Conservation (phyloP, 1,139 yeast genomes). For the Candida sp. region DNA sequence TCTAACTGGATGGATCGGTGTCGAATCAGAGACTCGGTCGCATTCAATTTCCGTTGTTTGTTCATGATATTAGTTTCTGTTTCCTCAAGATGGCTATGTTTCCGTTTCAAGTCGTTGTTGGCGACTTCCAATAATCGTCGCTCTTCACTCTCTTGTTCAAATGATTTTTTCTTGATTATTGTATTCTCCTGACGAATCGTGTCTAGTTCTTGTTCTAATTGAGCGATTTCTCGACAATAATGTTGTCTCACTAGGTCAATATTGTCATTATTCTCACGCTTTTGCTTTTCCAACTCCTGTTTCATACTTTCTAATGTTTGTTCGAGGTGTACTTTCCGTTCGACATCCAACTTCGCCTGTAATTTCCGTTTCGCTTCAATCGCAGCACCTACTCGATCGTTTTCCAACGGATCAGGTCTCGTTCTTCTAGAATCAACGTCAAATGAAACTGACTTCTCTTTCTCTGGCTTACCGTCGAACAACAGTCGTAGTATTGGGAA, state of each 20-base stretch:
- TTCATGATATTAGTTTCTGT: conserved; percentile 1
- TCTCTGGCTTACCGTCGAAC: not conserved
- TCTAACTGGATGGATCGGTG: not conserved
- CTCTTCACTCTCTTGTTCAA: not conserved
- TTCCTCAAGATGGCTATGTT: not conserved
- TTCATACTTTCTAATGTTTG: not conserved
- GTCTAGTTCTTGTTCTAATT: not conserved
- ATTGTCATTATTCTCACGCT: not conserved
- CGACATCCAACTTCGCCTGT: not conserved
- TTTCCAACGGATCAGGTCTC: not conserved
- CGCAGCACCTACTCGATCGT: conserved; percentile 5
- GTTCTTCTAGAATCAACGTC: not conserved
- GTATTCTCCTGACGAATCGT: not conserved
- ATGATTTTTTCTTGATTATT: too few species aligned
- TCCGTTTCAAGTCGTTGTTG: conserved; percentile 1
- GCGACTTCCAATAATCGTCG: not conserved
- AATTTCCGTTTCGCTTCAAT: conserved; percentile 1
- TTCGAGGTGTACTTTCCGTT: not conserved
- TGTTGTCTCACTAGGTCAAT: not conserved
- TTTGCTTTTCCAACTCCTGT: conserved; percentile 2
- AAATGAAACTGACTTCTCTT: not conserved
- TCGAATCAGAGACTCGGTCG: not conserved
- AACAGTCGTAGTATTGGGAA: conserved; percentile 2
- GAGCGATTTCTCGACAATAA: not conserved
- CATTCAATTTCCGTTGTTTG: not conserved